Percentiles rank a stretch among this genome's conserved stretches.
Conservation (phyloP, 805 yeast genomes). For the Starmerella stellata region DNA sequence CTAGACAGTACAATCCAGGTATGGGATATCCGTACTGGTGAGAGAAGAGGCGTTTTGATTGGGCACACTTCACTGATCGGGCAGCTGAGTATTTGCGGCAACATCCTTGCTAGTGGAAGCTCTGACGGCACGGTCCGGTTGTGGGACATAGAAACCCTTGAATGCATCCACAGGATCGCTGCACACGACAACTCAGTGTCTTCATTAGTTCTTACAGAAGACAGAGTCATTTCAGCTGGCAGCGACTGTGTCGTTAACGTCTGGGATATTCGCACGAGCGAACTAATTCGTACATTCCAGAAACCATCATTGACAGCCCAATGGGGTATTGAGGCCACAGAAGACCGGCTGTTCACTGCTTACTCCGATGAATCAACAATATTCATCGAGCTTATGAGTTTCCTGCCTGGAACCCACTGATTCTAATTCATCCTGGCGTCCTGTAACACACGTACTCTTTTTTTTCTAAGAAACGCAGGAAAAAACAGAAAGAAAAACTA, state of each 20-base stretch:
- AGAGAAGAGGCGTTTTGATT: slow-evolving; percentile 49
- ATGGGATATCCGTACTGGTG: slow-evolving; percentile 85
- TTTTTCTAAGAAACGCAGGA: too few relatives aligned
- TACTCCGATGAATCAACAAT: slow-evolving; percentile 14
- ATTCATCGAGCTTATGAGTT: slow-evolving; percentile 25
- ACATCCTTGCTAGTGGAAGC: slow-evolving; percentile 68
- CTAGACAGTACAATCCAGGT: slow-evolving; percentile 86
- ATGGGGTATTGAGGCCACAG: slow-evolving; percentile 27
- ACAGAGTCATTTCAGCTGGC: slow-evolving; percentile 28
- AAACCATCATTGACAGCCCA: slow-evolving; percentile 22
- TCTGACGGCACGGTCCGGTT: slow-evolving; percentile 65
- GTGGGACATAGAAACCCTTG: slow-evolving; percentile 64
- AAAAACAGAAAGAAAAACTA: not conserved
- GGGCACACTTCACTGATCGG: slow-evolving; percentile 94
- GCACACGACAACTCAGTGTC: slow-evolving; percentile 31
- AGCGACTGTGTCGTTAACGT: slow-evolving; percentile 28
- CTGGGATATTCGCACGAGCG: slow-evolving; percentile 27
- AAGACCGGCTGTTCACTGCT: slow-evolving; percentile 26
- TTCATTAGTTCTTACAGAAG: slow-evolving; percentile 26
- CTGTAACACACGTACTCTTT: too few relatives aligned
- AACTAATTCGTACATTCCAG: slow-evolving; percentile 24
- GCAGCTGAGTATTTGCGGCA: slow-evolving; percentile 52
- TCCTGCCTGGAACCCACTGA: slow-evolving; percentile 5
- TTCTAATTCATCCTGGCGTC: too few relatives aligned
- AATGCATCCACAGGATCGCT: slow-evolving; percentile 47